Percentiles rank a stretch among this genome's conserved stretches.
These are phyloP conservation scores for Gloeophyllum trabeum DNA, from an alignment of 768 basidiomycete species.

Conservation along the genomic window DNA sequence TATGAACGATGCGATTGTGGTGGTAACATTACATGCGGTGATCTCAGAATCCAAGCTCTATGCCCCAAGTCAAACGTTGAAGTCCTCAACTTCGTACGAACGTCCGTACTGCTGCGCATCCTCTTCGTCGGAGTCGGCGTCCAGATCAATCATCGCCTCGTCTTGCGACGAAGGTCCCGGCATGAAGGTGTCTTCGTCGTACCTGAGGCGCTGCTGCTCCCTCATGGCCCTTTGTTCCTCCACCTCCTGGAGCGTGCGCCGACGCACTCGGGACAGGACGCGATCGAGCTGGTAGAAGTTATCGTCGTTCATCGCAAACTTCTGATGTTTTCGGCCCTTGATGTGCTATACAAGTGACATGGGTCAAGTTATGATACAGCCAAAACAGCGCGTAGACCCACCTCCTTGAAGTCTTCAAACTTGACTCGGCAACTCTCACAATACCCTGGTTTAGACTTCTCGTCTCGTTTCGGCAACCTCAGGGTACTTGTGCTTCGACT, in stretches of 20 bases:
- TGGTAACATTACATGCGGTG: no score
- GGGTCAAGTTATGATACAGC: conserved; percentile 4
- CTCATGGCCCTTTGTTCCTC: conserved; percentile 6
- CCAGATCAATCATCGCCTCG: no score
- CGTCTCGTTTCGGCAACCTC: conserved; percentile 66
- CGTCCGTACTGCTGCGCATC: no score
- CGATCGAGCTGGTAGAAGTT: conserved; percentile 77
- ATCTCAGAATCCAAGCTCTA: no score
- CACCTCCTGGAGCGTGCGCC: conserved; percentile 28
- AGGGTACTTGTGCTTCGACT: conserved; percentile 76
- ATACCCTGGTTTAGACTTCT: conserved; percentile 88
- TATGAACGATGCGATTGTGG: no score
- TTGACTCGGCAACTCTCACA: conserved; percentile 93
- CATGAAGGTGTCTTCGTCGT: no score
- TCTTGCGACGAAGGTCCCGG: no score
- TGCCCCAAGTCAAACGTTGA: no score
- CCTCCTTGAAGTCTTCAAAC: conserved; percentile 79
- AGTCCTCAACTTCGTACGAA: no score
- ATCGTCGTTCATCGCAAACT: conserved; percentile 64
- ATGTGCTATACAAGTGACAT: conserved; percentile 65
- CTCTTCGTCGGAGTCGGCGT: no score
- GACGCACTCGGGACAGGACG: conserved; percentile 51
- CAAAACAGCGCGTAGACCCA: conserved; percentile 25
- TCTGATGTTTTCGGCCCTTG: conserved; percentile 59
- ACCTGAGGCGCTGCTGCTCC: not conserved